Conservation (phyloP, 2,329 filamentous ascomycete genomes). For the Cryphonectria radicalis region DNA sequence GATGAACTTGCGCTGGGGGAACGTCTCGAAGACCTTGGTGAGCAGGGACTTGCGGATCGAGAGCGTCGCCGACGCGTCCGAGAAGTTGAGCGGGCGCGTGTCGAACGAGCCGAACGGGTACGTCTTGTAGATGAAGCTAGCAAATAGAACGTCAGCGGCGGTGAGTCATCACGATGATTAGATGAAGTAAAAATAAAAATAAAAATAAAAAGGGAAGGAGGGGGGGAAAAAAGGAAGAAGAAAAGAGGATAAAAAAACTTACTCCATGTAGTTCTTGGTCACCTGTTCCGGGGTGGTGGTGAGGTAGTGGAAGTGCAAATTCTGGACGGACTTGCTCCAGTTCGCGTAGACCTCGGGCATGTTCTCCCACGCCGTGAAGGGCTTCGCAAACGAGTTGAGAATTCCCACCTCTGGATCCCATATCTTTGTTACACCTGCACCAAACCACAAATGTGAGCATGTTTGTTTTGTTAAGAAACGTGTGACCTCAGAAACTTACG, state of each 20-base stretch:
- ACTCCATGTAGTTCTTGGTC: slow-evolving; percentile 77
- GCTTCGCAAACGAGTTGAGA: slow-evolving; percentile 74
- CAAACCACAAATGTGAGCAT: slow-evolving; percentile 4
- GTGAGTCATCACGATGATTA: too few species aligned
- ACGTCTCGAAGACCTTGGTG: slow-evolving; percentile 74
- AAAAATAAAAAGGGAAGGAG: too few species aligned
- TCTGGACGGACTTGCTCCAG: slow-evolving; percentile 68
- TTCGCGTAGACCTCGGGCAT: slow-evolving; percentile 81
- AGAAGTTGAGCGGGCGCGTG: slow-evolving; percentile 78
- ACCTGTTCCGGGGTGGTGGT: slow-evolving; percentile 81
- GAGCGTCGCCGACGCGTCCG: slow-evolving; percentile 72
- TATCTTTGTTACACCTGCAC: slow-evolving; percentile 69
- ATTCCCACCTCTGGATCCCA: slow-evolving; percentile 76
- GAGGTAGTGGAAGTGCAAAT: slow-evolving; percentile 80
- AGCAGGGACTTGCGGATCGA: slow-evolving; percentile 72
- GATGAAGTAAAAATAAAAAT: background rate
- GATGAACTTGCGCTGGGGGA: slow-evolving; percentile 74
- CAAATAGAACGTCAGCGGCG: slow-evolving; percentile 8
- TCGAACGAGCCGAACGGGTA: slow-evolving; percentile 81
- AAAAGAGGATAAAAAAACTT: slow-evolving; percentile 17
- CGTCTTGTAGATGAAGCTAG: slow-evolving; percentile 70
- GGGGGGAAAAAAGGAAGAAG: too few species aligned
- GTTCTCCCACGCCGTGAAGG: slow-evolving; percentile 74
- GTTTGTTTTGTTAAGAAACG: background rate
- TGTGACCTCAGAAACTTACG: slow-evolving; percentile 42